phyloP scores from a whole-genome alignment of 139 green algal species.

The Ettlia oleoabundans region DNA sequence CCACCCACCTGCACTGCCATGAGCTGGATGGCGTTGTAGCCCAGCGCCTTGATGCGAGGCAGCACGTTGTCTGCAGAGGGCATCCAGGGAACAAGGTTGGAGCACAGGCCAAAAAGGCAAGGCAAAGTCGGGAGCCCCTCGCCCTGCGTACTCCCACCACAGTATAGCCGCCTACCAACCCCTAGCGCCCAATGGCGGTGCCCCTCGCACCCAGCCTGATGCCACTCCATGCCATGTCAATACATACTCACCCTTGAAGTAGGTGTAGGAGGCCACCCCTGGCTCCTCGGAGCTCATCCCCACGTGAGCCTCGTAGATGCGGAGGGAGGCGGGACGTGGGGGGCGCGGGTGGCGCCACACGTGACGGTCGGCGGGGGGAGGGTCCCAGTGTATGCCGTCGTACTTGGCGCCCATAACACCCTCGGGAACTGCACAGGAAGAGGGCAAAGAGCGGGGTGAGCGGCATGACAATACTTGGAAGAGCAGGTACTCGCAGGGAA shows the following conservation, averaged over 20 bases:
- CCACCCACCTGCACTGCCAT: conserved; percentile 91
- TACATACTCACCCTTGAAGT: conserved; percentile 80
- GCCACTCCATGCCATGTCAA: no score
- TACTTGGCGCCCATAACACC: conserved; percentile 87
- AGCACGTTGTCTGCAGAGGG: conserved; percentile 79
- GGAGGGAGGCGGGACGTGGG: conserved; percentile 54
- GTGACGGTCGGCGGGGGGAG: conserved; percentile 64
- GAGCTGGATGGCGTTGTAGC: conserved; percentile 99
- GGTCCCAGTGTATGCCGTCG: conserved; percentile 95
- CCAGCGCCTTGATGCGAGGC: conserved; percentile 89
- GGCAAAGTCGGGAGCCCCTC: no score
- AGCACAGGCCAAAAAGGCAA: no score
- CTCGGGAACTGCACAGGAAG: conserved; percentile 40
- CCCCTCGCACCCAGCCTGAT: no score
- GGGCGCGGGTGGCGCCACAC: conserved; percentile 62
- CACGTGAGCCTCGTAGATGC: conserved; percentile 98
- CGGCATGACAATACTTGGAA: no score
- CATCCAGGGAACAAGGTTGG: not conserved
- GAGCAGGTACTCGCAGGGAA: no score
- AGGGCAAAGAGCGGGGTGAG: not conserved
- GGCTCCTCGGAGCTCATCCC: conserved; percentile 89
- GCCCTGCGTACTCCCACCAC: not conserved
- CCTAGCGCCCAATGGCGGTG: no score
- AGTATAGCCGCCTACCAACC: not conserved
- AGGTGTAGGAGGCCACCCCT: conserved; percentile 77